Conservation (phyloP, 176 grass and related monocot genomes). For the Tuctoria greenei region DNA sequence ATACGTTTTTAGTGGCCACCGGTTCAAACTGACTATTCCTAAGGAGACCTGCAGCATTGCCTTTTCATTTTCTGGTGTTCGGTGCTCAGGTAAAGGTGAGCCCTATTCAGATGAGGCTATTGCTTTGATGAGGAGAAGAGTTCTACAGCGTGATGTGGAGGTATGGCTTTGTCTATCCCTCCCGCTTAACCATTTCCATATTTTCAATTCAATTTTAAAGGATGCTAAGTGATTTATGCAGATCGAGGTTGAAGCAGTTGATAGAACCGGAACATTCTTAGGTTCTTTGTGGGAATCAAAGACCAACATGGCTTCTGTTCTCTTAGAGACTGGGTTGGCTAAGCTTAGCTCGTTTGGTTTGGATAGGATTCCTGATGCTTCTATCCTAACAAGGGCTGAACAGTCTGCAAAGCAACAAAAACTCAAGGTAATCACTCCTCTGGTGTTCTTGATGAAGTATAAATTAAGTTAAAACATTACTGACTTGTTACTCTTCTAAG, state of each 20-base stretch:
- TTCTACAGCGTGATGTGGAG: conserved; percentile 92
- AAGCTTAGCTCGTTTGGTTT: conserved; percentile 82
- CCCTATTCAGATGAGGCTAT: conserved; percentile 91
- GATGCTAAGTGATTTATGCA: conserved; percentile 35
- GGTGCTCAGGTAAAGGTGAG: conserved; percentile 79
- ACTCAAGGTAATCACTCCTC: conserved; percentile 54
- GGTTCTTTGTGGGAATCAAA: conserved; percentile 87
- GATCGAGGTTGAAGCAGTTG: conserved; percentile 95
- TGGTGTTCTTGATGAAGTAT: not conserved
- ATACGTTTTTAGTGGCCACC: conserved; percentile 96
- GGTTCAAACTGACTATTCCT: conserved; percentile 91
- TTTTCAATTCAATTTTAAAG: conserved; percentile 16
- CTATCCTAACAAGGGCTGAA: conserved; percentile 62
- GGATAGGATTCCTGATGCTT: conserved; percentile 77
- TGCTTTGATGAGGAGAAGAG: conserved; percentile 94
- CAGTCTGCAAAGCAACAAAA: conserved; percentile 91
- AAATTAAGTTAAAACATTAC: not conserved
- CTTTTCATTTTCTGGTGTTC: conserved; percentile 93
- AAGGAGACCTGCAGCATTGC: conserved; percentile 99
- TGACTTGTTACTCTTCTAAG: conserved; percentile 41
- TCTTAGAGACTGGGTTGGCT: conserved; percentile 84
- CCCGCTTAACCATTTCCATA: not conserved
- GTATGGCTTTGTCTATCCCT: conserved; percentile 33
- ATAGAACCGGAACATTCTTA: conserved; percentile 93
- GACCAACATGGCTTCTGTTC: conserved; percentile 71